phyloP scores from a whole-genome alignment of 129 eudicot genomes.

The Sambucus nigra region DNA sequence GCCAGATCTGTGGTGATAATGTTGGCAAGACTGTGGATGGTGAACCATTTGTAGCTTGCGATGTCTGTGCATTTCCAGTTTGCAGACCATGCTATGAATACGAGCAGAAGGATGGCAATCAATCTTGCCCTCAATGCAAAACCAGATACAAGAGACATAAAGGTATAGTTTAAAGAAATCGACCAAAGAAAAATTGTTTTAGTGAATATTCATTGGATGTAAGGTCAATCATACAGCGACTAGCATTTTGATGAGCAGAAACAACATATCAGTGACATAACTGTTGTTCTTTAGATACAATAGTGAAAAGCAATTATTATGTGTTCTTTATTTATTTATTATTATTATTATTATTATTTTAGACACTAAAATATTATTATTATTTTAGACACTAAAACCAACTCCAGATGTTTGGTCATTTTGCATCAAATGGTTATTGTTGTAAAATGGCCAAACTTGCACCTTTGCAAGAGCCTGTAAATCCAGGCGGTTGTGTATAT shows the following conservation, averaged over 20 bases:
- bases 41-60: conserved; percentile 77
- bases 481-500: too few species aligned
- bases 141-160: conserved; percentile 84
- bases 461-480: too few species aligned
- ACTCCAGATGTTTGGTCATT: too few species aligned
- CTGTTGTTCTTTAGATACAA: background rate
- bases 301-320: too few species aligned
- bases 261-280: background rate
- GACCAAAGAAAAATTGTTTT: background rate
- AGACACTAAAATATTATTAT: too few species aligned
- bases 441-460: too few species aligned
- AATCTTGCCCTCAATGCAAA: conserved; percentile 92
- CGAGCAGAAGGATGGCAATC: conserved; percentile 86
- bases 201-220: background rate
- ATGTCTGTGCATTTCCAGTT: conserved; percentile 79
- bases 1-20: conserved; percentile 87
- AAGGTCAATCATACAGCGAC: background rate
- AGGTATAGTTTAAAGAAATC: conserved; percentile 33
- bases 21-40: conserved; percentile 61
- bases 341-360: too few species aligned
- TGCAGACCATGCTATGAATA: conserved; percentile 89
- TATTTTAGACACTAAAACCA: too few species aligned
- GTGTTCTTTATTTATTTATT: too few species aligned
- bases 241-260: background rate
- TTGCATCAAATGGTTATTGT: too few species aligned